These are phyloP conservation scores for Dactylellina leptospora DNA, from an alignment of 2,329 filamentous ascomycete species.

Conservation along the genomic window DNA sequence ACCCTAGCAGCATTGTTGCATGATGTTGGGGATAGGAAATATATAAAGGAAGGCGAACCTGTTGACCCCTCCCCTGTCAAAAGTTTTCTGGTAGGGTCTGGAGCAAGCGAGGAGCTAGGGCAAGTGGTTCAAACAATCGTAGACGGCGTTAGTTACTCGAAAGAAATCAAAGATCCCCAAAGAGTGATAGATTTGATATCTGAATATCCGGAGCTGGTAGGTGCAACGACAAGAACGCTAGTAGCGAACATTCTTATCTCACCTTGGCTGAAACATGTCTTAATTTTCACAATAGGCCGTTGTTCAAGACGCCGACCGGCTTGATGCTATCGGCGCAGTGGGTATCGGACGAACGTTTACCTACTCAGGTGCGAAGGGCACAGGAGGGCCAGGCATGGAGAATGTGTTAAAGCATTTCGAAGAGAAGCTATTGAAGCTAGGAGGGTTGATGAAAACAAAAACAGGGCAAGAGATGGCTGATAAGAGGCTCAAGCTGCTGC, in stretches of 20 bases:
- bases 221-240: no score
- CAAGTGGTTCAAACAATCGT: constrained; percentile 75
- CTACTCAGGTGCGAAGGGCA: constrained; percentile 72
- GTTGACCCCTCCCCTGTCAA: constrained; percentile 67
- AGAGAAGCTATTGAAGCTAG: constrained; percentile 75
- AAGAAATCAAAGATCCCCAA: constrained; percentile 73
- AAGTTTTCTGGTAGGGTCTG: constrained; percentile 67
- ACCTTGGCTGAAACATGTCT: background rate
- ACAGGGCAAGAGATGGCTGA: constrained; percentile 65
- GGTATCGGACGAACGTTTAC: constrained; percentile 82
- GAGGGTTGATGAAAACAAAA: constrained; percentile 69
- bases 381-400: constrained; percentile 65
- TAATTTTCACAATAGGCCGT: constrained; percentile 70
- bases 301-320: constrained; percentile 88
- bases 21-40: constrained; percentile 88
- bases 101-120: constrained; percentile 69
- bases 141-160: constrained; percentile 78
- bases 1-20: constrained; percentile 80
- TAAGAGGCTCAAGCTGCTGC: constrained; percentile 64
- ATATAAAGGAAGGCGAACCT: constrained; percentile 61
- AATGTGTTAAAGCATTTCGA: constrained; percentile 78
- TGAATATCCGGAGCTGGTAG: constrained; percentile 71
- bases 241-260: background rate
- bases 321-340: constrained; percentile 90
- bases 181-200: constrained; percentile 70